phyloP scores from a whole-genome alignment of 1,284 basidiomycete genomes.

The Peniophora sp. region DNA sequence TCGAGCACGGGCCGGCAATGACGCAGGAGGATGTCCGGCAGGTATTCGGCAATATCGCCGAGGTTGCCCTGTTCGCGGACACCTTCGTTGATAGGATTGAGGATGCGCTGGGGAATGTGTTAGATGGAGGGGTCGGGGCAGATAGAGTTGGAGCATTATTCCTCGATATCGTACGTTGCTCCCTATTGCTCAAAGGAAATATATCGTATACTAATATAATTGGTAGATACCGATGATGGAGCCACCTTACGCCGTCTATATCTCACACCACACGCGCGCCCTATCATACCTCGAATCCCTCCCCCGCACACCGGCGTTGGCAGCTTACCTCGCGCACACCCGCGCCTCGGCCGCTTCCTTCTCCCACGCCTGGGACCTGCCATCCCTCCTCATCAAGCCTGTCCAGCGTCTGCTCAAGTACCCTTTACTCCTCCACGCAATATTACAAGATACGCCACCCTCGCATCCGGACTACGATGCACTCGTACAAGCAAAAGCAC shows the following conservation, averaged over 20 bases:
- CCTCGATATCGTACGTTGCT: slow-evolving; percentile 50
- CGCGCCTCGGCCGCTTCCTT: slow-evolving; percentile 61
- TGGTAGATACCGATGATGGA: slow-evolving; percentile 69
- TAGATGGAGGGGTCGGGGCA: slow-evolving; percentile 48
- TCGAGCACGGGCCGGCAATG: slow-evolving; percentile 48
- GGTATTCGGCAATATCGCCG: slow-evolving; percentile 76
- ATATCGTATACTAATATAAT: slow-evolving; percentile 5
- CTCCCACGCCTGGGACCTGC: slow-evolving; percentile 91
- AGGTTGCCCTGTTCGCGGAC: slow-evolving; percentile 68
- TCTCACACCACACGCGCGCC: slow-evolving; percentile 78
- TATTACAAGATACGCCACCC: slow-evolving; percentile 74
- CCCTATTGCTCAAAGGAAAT: slow-evolving; percentile 10
- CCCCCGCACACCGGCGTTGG: slow-evolving; percentile 48
- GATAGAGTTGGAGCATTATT: slow-evolving; percentile 80
- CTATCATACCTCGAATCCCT: slow-evolving; percentile 61
- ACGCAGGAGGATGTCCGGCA: slow-evolving; percentile 61
- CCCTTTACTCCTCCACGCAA: slow-evolving; percentile 74
- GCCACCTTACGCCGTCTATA: slow-evolving; percentile 78
- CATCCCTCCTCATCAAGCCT: slow-evolving; percentile 85
- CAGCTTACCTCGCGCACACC: slow-evolving; percentile 61
- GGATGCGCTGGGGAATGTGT: slow-evolving; percentile 42
- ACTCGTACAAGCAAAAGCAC: slow-evolving; percentile 56
- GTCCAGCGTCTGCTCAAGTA: slow-evolving; percentile 93
- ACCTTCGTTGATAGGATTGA: slow-evolving; percentile 55
- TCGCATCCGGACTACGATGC: slow-evolving; percentile 68